Base-by-base conservation (phyloP, 257 asterid species). In the Salvia rosmarinus region DNA sequence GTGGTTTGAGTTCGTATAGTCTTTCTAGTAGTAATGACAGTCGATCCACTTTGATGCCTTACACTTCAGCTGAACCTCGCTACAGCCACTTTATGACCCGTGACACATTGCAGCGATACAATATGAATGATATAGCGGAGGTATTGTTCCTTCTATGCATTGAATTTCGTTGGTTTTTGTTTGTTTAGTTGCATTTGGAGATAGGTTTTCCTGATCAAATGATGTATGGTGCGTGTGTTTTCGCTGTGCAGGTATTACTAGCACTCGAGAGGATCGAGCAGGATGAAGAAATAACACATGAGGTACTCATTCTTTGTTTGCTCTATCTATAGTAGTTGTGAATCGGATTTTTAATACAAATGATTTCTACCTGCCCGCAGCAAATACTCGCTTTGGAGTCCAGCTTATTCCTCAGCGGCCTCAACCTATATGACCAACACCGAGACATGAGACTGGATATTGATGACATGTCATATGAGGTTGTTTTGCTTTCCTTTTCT, bases 401-500 rank as follows among this genome's bases (percentile, higher is more conserved):
- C 37, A 83, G 87, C 59, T 83, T 91, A 64, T 76, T 84, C 73
- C 82, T 85, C 11, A 81, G 85, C 34, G 78, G 89, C 75, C 88
- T 85, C 49, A 84, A 65, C 81, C 83, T 88, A 64, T 82, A 83
- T 57, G 99, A 94, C 76, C 96, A 84, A 74, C 97, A 94, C 77
- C 82, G 90, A 69, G 98, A 83, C 74, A 84, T 94, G 96, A 86
- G 99, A 75, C 77, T 94, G 75, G 96, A 94, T 77, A 94, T 94
- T 28, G 99, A 94, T 82, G 81, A 77, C 90, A 94, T 94, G 99
- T 91, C 98, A 4, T 94, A 94, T 37, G 99, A 94, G 96, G 99
- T 94, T 75, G 8, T 80, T 70, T 65, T 67, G 13, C 3, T 58
- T 40, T 68, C 14, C 73, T 28, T 30, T 43, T 77, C 69, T 14